Conservation (phyloP, 2,329 filamentous ascomycete genomes). For the Ramichloridium luteum region DNA sequence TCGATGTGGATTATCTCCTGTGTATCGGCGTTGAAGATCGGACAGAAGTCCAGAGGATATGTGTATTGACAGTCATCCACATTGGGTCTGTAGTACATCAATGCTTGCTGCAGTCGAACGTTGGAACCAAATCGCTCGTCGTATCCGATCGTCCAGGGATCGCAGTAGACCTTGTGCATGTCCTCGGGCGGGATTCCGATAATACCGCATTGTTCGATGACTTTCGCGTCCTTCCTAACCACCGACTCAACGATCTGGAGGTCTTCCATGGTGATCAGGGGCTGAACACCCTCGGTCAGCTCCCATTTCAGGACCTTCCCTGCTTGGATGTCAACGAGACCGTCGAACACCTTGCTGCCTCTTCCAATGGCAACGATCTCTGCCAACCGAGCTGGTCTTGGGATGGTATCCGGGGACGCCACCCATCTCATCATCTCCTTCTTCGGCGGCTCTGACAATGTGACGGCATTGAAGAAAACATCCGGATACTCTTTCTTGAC, state of each 20-base stretch:
- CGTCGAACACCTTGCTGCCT: constrained; percentile 71
- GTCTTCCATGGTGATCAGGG: constrained; percentile 87
- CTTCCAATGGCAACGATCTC: constrained; percentile 73
- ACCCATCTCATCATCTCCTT: constrained; percentile 72
- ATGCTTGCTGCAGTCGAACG: constrained; percentile 73
- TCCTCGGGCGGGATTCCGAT: constrained; percentile 68
- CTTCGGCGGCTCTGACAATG: constrained; percentile 75
- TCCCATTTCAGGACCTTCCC: constrained; percentile 63
- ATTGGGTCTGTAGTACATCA: constrained; percentile 90
- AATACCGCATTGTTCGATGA: constrained; percentile 81
- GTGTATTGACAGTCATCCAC: constrained; percentile 81
- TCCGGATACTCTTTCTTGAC: constrained; percentile 58
- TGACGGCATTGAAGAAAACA: constrained; percentile 76
- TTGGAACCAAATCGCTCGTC: constrained; percentile 76
- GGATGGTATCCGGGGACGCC: constrained; percentile 46
- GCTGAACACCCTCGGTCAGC: constrained; percentile 63
- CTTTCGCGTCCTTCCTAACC: constrained; percentile 64
- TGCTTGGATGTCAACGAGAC: constrained; percentile 59
- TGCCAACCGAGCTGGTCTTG: constrained; percentile 58
- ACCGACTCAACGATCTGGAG: constrained; percentile 67
- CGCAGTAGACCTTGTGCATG: constrained; percentile 94
- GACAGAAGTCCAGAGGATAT: constrained; percentile 86
- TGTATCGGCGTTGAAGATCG: constrained; percentile 75
- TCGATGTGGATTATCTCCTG: constrained; percentile 72
- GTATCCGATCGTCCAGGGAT: constrained; percentile 92